These are phyloP conservation scores for Plasmodium gaboni DNA, from an alignment of 169 alveolate species.

Conservation along the genomic window DNA sequence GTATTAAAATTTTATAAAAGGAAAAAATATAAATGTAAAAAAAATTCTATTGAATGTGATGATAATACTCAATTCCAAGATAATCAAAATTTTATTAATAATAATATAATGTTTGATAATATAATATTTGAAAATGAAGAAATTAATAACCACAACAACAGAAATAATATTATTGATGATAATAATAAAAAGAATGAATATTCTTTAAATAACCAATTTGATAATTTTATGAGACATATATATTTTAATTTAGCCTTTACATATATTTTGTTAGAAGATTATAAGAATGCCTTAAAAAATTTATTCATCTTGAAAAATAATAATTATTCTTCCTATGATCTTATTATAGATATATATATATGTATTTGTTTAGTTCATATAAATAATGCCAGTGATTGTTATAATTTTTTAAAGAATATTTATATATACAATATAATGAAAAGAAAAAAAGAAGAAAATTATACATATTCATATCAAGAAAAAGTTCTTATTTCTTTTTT, in stretches of 20 bases:
- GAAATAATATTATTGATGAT: not conserved
- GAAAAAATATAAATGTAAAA: constrained; percentile 12
- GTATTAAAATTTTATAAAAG: constrained; percentile 43
- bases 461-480: constrained; percentile 6
- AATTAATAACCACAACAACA: not conserved
- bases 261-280: constrained; percentile 58
- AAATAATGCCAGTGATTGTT: constrained; percentile 31
- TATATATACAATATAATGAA: not conserved
- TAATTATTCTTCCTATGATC: not conserved
- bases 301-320: constrained; percentile 15
- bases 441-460: not conserved
- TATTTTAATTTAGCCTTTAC: constrained; percentile 72
- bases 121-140: not conserved
- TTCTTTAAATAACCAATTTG: constrained; percentile 5
- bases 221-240: constrained; percentile 52
- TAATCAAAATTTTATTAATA: not conserved
- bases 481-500: constrained; percentile 36
- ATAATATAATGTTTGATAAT: not conserved
- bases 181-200: not conserved
- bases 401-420: constrained; percentile 48
- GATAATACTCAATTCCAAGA: not conserved
- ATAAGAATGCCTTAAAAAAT: constrained; percentile 50
- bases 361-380: constrained; percentile 22
- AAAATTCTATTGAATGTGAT: not conserved
- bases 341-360: constrained; percentile 33